A percentile compares a stretch with the other conserved stretches of the same genome.
Evolutionary conservation across 2,329 filamentous ascomycete genomes (phyloP).

Genomic region (Cercospora zeae-maydis): DNA sequence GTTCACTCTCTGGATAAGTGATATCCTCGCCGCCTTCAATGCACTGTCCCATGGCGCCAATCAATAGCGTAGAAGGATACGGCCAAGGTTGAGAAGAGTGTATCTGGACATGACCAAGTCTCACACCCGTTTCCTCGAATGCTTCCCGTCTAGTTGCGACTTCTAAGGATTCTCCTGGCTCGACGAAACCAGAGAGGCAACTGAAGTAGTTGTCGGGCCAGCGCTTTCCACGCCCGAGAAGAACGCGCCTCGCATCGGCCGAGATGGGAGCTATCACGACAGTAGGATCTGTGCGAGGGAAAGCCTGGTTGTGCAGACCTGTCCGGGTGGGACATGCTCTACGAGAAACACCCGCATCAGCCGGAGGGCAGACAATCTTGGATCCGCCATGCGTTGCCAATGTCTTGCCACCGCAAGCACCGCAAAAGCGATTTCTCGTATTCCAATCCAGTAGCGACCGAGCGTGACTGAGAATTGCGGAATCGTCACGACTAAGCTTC

Average conservation of each 20-base stretch:
- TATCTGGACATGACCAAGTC: conserved; percentile 71
- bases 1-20: conserved; percentile 25
- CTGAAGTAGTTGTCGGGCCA: conserved; percentile 28
- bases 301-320: conserved; percentile 26
- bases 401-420: conserved; percentile 23
- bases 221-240: conserved; percentile 23
- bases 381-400: conserved; percentile 23
- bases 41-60: conserved; percentile 46
- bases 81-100: conserved; percentile 87
- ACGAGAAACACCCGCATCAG: conserved; percentile 21
- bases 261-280: conserved; percentile 26
- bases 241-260: conserved; percentile 22
- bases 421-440: conserved; percentile 21
- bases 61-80: conserved; percentile 80
- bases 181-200: conserved; percentile 62
- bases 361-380: conserved; percentile 26
- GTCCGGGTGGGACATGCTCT: conserved; percentile 23
- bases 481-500: conserved; percentile 19
- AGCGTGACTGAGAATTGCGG: conserved; percentile 25
- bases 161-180: conserved; percentile 80
- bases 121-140: conserved; percentile 80
- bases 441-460: conserved; percentile 26
- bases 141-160: conserved; percentile 80
- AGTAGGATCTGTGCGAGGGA: conserved; percentile 25
- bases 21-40: conserved; percentile 23